Base-by-base conservation (phyloP, 352 stramenopile genomes). In the Pythium dissimile region DNA sequence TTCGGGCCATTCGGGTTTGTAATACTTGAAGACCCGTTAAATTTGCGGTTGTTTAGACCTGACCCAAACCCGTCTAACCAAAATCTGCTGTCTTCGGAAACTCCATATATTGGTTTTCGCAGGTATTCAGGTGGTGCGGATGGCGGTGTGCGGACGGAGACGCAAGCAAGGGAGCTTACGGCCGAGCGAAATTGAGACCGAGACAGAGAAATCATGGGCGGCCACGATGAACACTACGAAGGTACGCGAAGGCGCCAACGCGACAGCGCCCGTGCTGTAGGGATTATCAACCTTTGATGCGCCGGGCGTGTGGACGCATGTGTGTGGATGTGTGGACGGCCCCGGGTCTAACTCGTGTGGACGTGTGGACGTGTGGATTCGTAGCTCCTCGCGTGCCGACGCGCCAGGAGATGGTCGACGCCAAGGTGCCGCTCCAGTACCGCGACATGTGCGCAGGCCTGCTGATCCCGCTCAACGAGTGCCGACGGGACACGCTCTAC, bases 381-480 rank as follows among this genome's bases (percentile, higher is more conserved):
- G 58, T 63, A 94, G 84, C 73, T 72, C 83, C 84, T 55, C 77
- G 66, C 59, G 70, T 94, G 55, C 75, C 84, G 42, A 84, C 82
- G 51, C 84, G 84, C 64, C 80, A 98, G 70, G 90, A 97, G 66
- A 96, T 99, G 86, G 88, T 95, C 54, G 84, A 97, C 48, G 89
- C 92, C 35, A 91, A 91, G 55, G 81, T 98, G 45, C 93, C 94
- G 9, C 64, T 98, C 26, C 87, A 96, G 46, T 98, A 94, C 77
- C 92, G 96, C 49, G 96, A 99, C 77, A 95, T 80, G 38, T 99
- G 96, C 71, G 93, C 91, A 31, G 93, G 97, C 46, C 73, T 98
- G 31, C 75, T 99, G 32, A 97, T 99, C 54, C 82, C 86, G 55
- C 72, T 99, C 42, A 99, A 99, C 73, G 86, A 98, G 67, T 97